Percentiles rank a stretch among this genome's conserved stretches.
Evolutionary conservation across 2,329 filamentous ascomycete genomes (phyloP).

Genomic region (Fusarium lyarnte): DNA sequence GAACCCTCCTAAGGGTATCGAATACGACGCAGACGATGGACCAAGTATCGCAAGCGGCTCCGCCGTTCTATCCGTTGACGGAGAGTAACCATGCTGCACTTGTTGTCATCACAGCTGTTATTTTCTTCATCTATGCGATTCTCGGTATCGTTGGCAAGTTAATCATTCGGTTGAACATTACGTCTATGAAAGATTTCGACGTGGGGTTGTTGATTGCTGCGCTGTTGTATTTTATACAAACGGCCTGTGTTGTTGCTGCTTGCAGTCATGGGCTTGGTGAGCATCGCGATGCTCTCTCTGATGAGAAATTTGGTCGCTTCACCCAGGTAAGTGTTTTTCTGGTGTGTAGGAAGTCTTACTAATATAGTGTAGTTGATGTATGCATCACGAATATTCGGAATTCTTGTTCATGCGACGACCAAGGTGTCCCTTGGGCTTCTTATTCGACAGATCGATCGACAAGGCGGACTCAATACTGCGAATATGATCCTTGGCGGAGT

Average conservation of each 20-base stretch:
- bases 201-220: conserved; percentile 6
- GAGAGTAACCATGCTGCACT: conserved; percentile 35
- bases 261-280: conserved; percentile 28
- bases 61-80: conserved; percentile 36
- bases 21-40: conserved; percentile 20
- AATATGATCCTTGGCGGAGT: conserved; percentile 21
- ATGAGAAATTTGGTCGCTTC: conserved; percentile 7
- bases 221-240: conserved; percentile 33
- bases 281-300: conserved; percentile 14
- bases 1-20: neutral
- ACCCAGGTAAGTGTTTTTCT: conserved; percentile 18
- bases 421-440: conserved; percentile 38
- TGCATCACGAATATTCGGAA: conserved; percentile 23
- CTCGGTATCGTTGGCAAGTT: conserved; percentile 34
- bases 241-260: conserved; percentile 28
- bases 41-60: conserved; percentile 9
- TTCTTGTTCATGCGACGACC: conserved; percentile 30
- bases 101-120: conserved; percentile 32
- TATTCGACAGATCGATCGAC: conserved; percentile 34
- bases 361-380: conserved; percentile 32
- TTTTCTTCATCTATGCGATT: conserved; percentile 37
- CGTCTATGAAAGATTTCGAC: conserved; percentile 38
- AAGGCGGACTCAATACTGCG: conserved; percentile 22
- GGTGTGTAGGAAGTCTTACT: neutral
- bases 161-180: conserved; percentile 39